Evolutionary conservation across 2,329 filamentous ascomycete species (phyloP).

Genomic region (Endothia cerciana): DNA sequence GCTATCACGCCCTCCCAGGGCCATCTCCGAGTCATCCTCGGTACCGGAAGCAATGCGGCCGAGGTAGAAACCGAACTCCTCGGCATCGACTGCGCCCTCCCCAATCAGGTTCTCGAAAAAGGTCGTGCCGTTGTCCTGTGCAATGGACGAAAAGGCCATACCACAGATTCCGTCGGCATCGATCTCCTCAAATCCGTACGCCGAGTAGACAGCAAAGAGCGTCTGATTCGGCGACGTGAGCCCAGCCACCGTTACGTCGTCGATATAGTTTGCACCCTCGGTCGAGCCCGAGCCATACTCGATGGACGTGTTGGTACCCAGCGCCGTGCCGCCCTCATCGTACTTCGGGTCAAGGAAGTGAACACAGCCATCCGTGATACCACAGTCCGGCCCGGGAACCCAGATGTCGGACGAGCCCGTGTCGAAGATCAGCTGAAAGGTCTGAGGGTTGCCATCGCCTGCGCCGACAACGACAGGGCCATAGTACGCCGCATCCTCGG

Average conservation of each 20-base stretch:
- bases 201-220: conserved; percentile 15
- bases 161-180: conserved; percentile 19
- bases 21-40: conserved; percentile 19
- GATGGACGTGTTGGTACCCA: conserved; percentile 17
- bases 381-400: conserved; percentile 15
- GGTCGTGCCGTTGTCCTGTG: conserved; percentile 20
- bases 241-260: conserved; percentile 23
- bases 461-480: conserved; percentile 15
- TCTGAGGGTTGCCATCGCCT: conserved; percentile 16
- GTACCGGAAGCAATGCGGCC: conserved; percentile 22
- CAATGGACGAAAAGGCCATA: conserved; percentile 22
- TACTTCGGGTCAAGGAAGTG: conserved; percentile 13
- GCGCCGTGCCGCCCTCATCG: conserved; percentile 12
- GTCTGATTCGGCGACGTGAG: conserved; percentile 19
- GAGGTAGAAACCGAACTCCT: conserved; percentile 22
- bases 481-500: conserved; percentile 19
- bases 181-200: conserved; percentile 14
- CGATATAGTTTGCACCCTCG: conserved; percentile 17
- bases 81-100: conserved; percentile 10
- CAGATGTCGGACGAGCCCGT: conserved; percentile 18
- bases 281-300: conserved; percentile 22
- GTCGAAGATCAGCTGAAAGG: conserved; percentile 21
- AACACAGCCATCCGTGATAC: conserved; percentile 3
- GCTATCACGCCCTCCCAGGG: conserved; percentile 19
- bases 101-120: conserved; percentile 21